Percentiles rank a stretch among this genome's conserved stretches.
Conservation (phyloP, 2,329 filamentous ascomycete species). For the Fusarium sp. region DNA sequence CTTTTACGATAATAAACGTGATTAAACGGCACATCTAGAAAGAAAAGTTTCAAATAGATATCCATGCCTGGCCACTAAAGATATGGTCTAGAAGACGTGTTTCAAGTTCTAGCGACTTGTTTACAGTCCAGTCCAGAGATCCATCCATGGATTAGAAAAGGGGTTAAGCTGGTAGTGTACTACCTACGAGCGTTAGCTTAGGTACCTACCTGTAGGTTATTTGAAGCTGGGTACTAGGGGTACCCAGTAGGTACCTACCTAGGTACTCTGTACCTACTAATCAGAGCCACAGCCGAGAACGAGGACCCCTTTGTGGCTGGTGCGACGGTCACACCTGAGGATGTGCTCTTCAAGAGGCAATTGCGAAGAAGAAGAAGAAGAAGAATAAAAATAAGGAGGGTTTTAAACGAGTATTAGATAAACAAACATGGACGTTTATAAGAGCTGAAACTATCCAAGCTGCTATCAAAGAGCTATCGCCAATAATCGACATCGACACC, state of each 20-base stretch:
- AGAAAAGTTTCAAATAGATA: slow-evolving; percentile 3
- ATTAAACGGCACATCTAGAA: background rate
- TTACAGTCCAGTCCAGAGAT: background rate
- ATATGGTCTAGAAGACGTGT: slow-evolving; percentile 29
- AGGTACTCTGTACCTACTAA: too few species aligned
- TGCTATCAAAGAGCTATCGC: slow-evolving; percentile 21
- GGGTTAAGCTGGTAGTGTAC: slow-evolving; percentile 21
- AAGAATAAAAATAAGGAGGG: background rate
- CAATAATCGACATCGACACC: slow-evolving; percentile 16
- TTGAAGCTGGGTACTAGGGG: slow-evolving; percentile 17
- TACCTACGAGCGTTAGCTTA: slow-evolving; percentile 21
- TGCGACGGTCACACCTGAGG: background rate
- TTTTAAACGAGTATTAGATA: background rate
- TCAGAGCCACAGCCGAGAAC: slow-evolving; percentile 11
- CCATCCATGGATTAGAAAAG: slow-evolving; percentile 25
- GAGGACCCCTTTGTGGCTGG: slow-evolving; percentile 23
- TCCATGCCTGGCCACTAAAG: background rate
- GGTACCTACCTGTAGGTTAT: background rate
- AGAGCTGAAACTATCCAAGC: slow-evolving; percentile 27
- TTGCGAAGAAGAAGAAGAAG: background rate
- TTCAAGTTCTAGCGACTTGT: slow-evolving; percentile 28
- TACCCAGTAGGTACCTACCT: too few species aligned
- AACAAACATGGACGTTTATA: slow-evolving; percentile 10
- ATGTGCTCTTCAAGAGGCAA: background rate
- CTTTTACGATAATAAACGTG: background rate